Conservation (phyloP, 352 stramenopile genomes). For the Globisporangium nagaii region DNA sequence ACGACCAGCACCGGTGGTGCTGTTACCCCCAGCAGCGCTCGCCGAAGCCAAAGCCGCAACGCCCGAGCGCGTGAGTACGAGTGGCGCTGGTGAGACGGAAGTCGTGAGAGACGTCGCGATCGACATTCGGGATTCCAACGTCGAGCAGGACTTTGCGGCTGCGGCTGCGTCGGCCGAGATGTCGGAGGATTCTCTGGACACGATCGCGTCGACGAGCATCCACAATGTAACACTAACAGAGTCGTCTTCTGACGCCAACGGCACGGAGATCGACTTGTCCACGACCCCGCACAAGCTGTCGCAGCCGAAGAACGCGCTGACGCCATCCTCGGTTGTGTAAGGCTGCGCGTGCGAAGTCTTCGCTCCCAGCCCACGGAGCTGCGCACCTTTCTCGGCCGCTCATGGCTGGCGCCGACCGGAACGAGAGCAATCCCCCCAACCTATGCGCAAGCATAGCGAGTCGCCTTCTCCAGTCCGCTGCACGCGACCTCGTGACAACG, state of each 20-base stretch:
- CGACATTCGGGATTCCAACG: constrained; percentile 30
- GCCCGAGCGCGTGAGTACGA: constrained; percentile 1
- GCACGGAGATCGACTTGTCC: constrained; percentile 22
- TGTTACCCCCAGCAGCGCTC: constrained; percentile 20
- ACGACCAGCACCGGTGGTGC: constrained; percentile 28
- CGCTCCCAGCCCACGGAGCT: too few species aligned
- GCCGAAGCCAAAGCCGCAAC: constrained; percentile 8
- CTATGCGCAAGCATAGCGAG: not conserved
- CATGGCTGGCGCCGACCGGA: too few species aligned
- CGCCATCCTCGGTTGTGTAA: constrained; percentile 62
- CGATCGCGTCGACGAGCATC: constrained; percentile 23
- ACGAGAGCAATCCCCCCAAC: too few species aligned
- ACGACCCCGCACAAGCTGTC: constrained; percentile 33
- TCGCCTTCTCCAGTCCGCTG: not conserved
- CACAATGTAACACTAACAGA: constrained; percentile 47
- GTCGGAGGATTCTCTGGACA: constrained; percentile 8
- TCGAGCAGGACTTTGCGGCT: constrained; percentile 2
- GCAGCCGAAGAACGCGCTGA: constrained; percentile 41
- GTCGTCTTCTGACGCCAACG: constrained; percentile 9
- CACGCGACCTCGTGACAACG: not conserved
- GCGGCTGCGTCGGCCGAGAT: not conserved
- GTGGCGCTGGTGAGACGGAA: not conserved
- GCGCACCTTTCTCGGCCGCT: not conserved
- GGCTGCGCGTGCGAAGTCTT: too few species aligned
- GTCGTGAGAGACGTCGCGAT: constrained; percentile 19